phyloP scores from a whole-genome alignment of 2,329 filamentous ascomycete genomes.

The Tolypocladium tundrense region DNA sequence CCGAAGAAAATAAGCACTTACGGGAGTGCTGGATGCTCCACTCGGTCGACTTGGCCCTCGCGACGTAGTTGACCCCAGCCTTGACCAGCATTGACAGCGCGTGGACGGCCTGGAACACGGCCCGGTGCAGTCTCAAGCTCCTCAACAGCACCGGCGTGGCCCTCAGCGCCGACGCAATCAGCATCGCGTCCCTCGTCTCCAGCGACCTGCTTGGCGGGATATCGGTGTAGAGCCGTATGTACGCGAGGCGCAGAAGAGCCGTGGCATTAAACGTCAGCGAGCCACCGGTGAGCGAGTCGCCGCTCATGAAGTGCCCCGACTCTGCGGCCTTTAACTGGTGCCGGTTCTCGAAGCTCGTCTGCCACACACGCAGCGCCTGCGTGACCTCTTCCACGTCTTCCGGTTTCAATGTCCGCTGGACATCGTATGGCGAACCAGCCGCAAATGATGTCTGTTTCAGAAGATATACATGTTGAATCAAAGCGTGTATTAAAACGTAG shows the following conservation, averaged over 20 bases:
- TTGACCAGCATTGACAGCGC: slow-evolving; percentile 58
- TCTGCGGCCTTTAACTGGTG: slow-evolving; percentile 41
- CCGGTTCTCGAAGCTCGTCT: slow-evolving; percentile 46
- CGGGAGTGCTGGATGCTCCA: slow-evolving; percentile 55
- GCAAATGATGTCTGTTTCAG: slow-evolving; percentile 52
- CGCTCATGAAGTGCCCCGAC: slow-evolving; percentile 31
- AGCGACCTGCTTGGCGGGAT: slow-evolving; percentile 51
- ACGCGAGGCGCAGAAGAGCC: slow-evolving; percentile 48
- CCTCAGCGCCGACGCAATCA: slow-evolving; percentile 51
- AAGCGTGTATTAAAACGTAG: slow-evolving; percentile 60
- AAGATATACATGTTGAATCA: slow-evolving; percentile 64
- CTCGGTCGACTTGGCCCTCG: slow-evolving; percentile 48
- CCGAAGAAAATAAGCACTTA: slow-evolving; percentile 23
- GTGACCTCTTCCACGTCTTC: slow-evolving; percentile 48
- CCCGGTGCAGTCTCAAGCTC: slow-evolving; percentile 49
- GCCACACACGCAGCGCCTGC: slow-evolving; percentile 47
- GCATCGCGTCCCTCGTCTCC: slow-evolving; percentile 52
- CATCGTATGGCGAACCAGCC: slow-evolving; percentile 35
- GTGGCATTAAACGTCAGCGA: slow-evolving; percentile 59
- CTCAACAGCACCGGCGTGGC: slow-evolving; percentile 48
- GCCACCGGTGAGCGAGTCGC: slow-evolving; percentile 44
- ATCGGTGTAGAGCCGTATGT: slow-evolving; percentile 57
- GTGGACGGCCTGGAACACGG: slow-evolving; percentile 58
- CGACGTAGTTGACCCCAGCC: slow-evolving; percentile 51
- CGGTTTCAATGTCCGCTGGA: slow-evolving; percentile 37